phyloP scores from a whole-genome alignment of 164 flowering plant genomes.

The Warburgia ugandensis region DNA sequence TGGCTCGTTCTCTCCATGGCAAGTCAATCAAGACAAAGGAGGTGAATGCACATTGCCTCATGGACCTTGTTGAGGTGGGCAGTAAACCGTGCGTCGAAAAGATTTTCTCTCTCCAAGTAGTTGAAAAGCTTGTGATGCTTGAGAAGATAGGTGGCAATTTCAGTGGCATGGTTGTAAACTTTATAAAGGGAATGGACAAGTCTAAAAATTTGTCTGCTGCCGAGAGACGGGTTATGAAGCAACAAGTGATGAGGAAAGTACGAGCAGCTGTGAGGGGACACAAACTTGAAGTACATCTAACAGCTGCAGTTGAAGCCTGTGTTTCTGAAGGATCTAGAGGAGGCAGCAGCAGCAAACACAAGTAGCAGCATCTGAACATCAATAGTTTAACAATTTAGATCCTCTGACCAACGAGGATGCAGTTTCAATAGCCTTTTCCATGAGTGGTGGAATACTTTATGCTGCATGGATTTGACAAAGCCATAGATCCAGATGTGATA shows the following conservation, averaged over 20 bases:
- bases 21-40: constrained; percentile 32
- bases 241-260: constrained; percentile 36
- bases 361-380: no score
- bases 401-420: no score
- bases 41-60: constrained; percentile 23
- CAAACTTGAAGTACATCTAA: constrained; percentile 27
- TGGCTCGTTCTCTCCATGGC: constrained; percentile 28
- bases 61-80: constrained; percentile 40
- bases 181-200: constrained; percentile 35
- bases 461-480: no score
- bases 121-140: constrained; percentile 32
- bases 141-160: constrained; percentile 28
- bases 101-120: constrained; percentile 30
- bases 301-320: constrained; percentile 31
- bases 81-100: constrained; percentile 31
- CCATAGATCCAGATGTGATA: no score
- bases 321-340: constrained; percentile 33
- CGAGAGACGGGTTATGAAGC: constrained; percentile 38
- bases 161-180: constrained; percentile 22
- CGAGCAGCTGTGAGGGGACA: constrained; percentile 28
- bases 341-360: constrained; percentile 20
- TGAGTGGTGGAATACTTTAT: no score
- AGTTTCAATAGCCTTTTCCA: no score
- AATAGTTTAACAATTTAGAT: no score
- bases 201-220: constrained; percentile 36